Base-by-base conservation (phyloP, 23 red algal genomes). In the Chondrus crispus region DNA sequence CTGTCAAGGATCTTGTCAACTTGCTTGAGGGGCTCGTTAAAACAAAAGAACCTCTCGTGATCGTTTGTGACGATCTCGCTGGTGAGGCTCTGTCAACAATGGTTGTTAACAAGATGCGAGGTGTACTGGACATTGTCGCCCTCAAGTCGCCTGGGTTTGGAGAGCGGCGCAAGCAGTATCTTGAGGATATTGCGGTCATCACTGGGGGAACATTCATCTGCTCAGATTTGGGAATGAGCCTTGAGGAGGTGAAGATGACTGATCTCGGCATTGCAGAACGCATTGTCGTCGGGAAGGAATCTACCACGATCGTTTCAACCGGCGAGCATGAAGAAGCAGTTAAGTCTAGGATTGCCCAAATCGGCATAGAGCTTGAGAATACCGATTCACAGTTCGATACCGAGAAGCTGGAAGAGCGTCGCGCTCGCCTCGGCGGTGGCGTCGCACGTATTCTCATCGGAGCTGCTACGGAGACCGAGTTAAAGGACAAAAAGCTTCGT, bases 71-170 rank as follows among this genome's bases (percentile, higher is more conserved):
- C 28, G 97, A 99, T 81, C 55, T 99, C 30, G 88, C 94, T 16
- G 97, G 94, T 57, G 94, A 99, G 78, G 97, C 97, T 46, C 55
- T 99, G 81, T 99, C 97, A 5, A 99, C 97, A 2, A 37, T 99
- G 46, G 97, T 99, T 43, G 94, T 99, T 36, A 99, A 99, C 85
- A 99, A 99, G 78, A 99, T 96, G 94, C 94, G 97, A 48, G 97
- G 97, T 62, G 92, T 96, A 2, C 84, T 99, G 38, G 94, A 99
- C 55, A 66, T 96, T 35, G 94, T 94, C 3, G 97, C 97, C 55
- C 89, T 99, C 90, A 99, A 99, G 72, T 82, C 91, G 18, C 97
- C 97, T 13, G 97, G 97, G 29, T 99, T 99, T 95, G 97, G 97
- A 68, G 97, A 99, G 30, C 97, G 95, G 26, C 90, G 97, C 46